Base-by-base conservation (phyloP, 2,329 filamentous ascomycete species). In the Verticillium tricorpus region DNA sequence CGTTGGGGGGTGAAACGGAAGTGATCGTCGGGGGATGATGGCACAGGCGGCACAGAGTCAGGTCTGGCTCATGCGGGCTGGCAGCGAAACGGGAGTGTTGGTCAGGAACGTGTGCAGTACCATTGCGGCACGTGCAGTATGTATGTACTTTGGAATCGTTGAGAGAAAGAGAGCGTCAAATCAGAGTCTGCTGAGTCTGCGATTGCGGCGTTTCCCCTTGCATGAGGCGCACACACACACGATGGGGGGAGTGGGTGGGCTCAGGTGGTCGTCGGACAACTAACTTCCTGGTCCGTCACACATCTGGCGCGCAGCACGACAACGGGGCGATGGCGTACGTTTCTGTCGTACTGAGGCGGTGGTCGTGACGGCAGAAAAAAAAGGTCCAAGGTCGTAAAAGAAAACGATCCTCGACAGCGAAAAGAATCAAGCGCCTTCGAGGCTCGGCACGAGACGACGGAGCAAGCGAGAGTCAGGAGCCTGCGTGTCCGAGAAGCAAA, bases 91-190 rank as follows among this genome's bases (percentile, higher is more conserved):
- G 61, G 45, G 57, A 56, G 50, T 61, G 50, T 58, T 61, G 50
- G 45, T 50, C 63, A 57, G 57, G 63, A 57, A 64, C 19, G 45
- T 50, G 45, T 50, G 45, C 62, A 55, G 50, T 62, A 57, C 52
- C 64, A 64, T 65, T 58, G 60, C 64, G 62, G 64, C 60, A 60
- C 60, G 64, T 64, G 62, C 62, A 63, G 62, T 15, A 60, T 35
- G 34, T 35, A 35, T 35, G 34, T 35, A 35, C 34, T 35, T 11
- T 9, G 34, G 34, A 50, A 14, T 50, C n/a, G 37, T 40, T 7
- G 45, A 22, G 9, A 22, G 9, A 9, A 11, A 12, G 45, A 12
- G 45, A n/a, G 19, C 45, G 22, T 50, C 19, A 22, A 28, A 50
- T n/a, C n/a, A 12, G n/a, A 22, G n/a, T 50, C 45, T 50, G 45